Conservation (phyloP, 1,284 basidiomycete species). For the Boletus smithii region DNA sequence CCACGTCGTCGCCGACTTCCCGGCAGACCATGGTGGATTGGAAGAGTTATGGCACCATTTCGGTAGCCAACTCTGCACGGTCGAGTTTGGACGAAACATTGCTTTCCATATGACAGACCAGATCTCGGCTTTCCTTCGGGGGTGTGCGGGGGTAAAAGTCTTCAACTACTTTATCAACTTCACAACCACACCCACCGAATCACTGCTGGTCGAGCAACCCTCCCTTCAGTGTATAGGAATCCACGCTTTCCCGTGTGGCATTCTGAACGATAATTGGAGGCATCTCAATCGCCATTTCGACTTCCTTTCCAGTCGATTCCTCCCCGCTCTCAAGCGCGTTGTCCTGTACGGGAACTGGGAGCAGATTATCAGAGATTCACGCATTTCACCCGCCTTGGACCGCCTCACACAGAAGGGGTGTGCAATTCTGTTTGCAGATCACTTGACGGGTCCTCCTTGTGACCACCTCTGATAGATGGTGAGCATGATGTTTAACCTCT, state of each 20-base stretch:
- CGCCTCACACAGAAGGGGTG: conserved; percentile 24
- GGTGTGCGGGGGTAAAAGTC: conserved; percentile 46
- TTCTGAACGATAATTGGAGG: conserved; percentile 40
- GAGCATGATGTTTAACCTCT: conserved; percentile 1
- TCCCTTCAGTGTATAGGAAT: conserved; percentile 47
- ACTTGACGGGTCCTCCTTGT: conserved; percentile 12
- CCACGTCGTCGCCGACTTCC: conserved; percentile 38
- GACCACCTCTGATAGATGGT: conserved; percentile 21
- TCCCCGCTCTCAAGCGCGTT: conserved; percentile 41
- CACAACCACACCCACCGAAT: conserved; percentile 36
- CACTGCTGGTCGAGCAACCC: conserved; percentile 28
- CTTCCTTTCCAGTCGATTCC: conserved; percentile 35
- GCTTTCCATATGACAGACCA: conserved; percentile 49
- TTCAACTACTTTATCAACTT: conserved; percentile 59
- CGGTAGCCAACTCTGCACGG: conserved; percentile 47
- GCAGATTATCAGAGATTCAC: conserved; percentile 34
- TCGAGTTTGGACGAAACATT: conserved; percentile 57
- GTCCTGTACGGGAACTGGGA: conserved; percentile 53
- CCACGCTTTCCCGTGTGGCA: conserved; percentile 44
- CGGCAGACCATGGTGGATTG: conserved; percentile 24
- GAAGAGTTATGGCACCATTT: conserved; percentile 45
- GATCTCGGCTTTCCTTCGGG: conserved; percentile 43
- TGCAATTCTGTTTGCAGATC: conserved; percentile 13
- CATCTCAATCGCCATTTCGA: conserved; percentile 48
- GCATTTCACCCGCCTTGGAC: conserved; percentile 27